A percentile compares a stretch with the other conserved stretches of the same genome.
Evolutionary conservation across 768 basidiomycete genomes (phyloP).

Genomic region (Pisolithus orientalis): DNA sequence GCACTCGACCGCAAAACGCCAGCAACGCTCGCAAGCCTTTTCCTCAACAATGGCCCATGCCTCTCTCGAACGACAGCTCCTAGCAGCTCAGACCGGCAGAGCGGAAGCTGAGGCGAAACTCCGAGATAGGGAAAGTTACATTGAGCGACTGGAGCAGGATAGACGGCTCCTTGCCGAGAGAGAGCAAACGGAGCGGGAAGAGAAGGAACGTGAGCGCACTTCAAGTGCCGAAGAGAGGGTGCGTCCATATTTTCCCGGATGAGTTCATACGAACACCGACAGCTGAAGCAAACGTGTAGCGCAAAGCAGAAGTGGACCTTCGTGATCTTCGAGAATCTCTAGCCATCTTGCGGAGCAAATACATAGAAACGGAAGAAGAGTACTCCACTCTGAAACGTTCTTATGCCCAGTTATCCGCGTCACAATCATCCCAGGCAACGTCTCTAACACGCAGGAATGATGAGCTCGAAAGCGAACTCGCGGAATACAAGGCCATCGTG

Average conservation of each 20-base stretch:
- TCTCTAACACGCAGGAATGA: slow-evolving; percentile 41
- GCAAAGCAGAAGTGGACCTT: slow-evolving; percentile 44
- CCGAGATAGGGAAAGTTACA: slow-evolving; percentile 52
- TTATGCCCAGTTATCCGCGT: slow-evolving; percentile 42
- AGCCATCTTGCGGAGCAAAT: slow-evolving; percentile 46
- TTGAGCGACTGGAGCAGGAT: slow-evolving; percentile 67
- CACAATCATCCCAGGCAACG: slow-evolving; percentile 47
- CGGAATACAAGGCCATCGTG: slow-evolving; percentile 34
- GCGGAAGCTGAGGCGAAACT: slow-evolving; percentile 63
- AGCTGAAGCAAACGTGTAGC: slow-evolving; percentile 24
- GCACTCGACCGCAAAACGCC: slow-evolving; percentile 59
- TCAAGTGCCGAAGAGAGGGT: slow-evolving; percentile 59
- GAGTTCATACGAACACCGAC: neutral
- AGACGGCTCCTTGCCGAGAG: slow-evolving; percentile 62
- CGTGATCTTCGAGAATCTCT: slow-evolving; percentile 45
- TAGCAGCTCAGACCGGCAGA: slow-evolving; percentile 53
- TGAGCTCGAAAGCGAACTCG: slow-evolving; percentile 43
- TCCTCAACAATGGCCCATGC: slow-evolving; percentile 56
- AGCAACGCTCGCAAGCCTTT: slow-evolving; percentile 58
- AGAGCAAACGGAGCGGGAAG: slow-evolving; percentile 62
- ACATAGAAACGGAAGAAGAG: slow-evolving; percentile 55
- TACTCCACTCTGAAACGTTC: slow-evolving; percentile 43
- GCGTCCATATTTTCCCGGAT: slow-evolving; percentile 8
- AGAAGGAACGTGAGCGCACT: slow-evolving; percentile 52
- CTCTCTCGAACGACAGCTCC: slow-evolving; percentile 61